Percentiles rank a stretch among this genome's conserved stretches.
These are phyloP conservation scores for Butyriboletus loyo DNA, from an alignment of 768 basidiomycete species.

Conservation along the genomic window DNA sequence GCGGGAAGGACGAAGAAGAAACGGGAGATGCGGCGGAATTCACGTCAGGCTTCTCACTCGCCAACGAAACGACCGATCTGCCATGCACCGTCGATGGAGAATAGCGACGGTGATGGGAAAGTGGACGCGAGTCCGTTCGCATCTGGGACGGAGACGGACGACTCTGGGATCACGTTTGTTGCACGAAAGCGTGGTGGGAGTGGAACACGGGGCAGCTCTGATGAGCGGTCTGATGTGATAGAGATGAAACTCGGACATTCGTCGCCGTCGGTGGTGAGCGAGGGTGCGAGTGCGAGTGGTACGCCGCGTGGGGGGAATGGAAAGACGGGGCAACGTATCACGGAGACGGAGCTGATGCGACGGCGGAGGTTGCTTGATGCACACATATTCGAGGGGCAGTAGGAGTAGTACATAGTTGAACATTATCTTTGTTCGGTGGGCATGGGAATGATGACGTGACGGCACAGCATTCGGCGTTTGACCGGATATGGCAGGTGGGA, in stretches of 20 bases:
- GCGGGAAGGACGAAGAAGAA: constrained; percentile 25
- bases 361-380: constrained; percentile 74
- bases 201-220: constrained; percentile 24
- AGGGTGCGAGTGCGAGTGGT: constrained; percentile 20
- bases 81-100: neutral
- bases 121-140: constrained; percentile 31
- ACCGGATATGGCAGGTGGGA: constrained; percentile 18
- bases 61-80: constrained; percentile 19
- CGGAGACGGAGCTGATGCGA: constrained; percentile 76
- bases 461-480: constrained; percentile 22
- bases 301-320: constrained; percentile 33
- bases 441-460: neutral
- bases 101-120: constrained; percentile 4
- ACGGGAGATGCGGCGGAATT: constrained; percentile 20
- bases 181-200: constrained; percentile 47
- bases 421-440: too few relatives aligned
- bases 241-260: constrained; percentile 18
- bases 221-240: constrained; percentile 15
- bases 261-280: constrained; percentile 8
- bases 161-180: constrained; percentile 67
- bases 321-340: constrained; percentile 64
- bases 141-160: constrained; percentile 67
- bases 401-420: too few relatives aligned
- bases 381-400: constrained; percentile 49
- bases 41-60: constrained; percentile 20